These are phyloP conservation scores for Taxillus chinensis DNA, from an alignment of 164 flowering plant genomes.

Conservation along the genomic window DNA sequence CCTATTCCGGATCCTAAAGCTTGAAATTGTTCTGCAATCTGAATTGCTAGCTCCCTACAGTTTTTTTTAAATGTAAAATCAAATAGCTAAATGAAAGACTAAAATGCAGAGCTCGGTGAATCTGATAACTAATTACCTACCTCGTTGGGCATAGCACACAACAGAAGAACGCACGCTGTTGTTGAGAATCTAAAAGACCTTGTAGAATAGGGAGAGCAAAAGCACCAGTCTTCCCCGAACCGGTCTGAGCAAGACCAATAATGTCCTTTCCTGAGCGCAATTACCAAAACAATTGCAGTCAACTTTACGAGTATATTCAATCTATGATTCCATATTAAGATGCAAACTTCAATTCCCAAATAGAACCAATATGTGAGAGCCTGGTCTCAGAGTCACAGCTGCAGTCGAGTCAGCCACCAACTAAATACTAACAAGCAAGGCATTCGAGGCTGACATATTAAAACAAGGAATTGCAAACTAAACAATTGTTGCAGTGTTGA, in stretches of 20 bases:
- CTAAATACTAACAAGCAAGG: not conserved
- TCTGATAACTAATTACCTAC: conserved; percentile 17
- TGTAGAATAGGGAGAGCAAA: conserved; percentile 85
- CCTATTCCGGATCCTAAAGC: conserved; percentile 75
- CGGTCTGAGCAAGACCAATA: conserved; percentile 86
- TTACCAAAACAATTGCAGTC: not conserved
- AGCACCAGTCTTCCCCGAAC: conserved; percentile 98
- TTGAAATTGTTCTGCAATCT: conserved; percentile 86
- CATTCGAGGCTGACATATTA: not conserved
- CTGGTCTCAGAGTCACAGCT: not conserved
- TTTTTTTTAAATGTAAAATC: no score
- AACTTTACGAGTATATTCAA: no score
- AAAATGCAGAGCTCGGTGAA: not conserved
- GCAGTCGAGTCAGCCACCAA: not conserved
- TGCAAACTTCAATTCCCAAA: no score
- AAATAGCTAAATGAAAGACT: not conserved
- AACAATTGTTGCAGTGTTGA: not conserved
- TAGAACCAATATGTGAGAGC: not conserved
- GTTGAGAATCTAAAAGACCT: conserved; percentile 37
- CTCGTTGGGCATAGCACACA: conserved; percentile 85
- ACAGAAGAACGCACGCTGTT: conserved; percentile 55
- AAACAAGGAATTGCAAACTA: not conserved
- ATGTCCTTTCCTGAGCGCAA: conserved; percentile 53
- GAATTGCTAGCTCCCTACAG: conserved; percentile 84
- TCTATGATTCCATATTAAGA: no score